phyloP scores from a whole-genome alignment of 1,139 yeast genomes.

The Wickerhamiella infanticola region DNA sequence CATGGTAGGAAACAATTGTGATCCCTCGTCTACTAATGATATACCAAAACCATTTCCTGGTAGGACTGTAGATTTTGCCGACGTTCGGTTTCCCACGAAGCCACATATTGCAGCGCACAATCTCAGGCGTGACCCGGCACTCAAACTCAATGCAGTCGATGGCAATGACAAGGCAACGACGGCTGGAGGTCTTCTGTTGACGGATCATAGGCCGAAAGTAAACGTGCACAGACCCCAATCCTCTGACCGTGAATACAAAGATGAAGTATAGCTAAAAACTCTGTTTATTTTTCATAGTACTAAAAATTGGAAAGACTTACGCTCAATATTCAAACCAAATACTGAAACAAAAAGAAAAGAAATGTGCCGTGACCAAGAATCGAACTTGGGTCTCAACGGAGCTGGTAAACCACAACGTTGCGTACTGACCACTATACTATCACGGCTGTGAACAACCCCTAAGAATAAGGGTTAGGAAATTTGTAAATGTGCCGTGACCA shows the following conservation, averaged over 20 bases:
- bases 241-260: not conserved
- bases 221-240: not conserved
- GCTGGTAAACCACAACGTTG: slow-evolving; percentile 23
- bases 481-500: slow-evolving; percentile 19
- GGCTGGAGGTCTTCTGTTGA: not conserved
- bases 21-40: no score
- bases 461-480: not conserved
- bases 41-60: not conserved
- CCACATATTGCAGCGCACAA: not conserved
- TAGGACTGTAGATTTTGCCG: not conserved
- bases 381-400: slow-evolving; percentile 29
- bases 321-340: not conserved
- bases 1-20: no score
- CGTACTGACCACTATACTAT: slow-evolving; percentile 23
- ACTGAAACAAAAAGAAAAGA: not conserved
- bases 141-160: not conserved
- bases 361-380: slow-evolving; percentile 23
- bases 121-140: not conserved
- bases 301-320: not conserved
- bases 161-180: not conserved
- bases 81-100: not conserved
- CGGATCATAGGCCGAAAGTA: not conserved
- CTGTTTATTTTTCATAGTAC: not conserved
- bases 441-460: slow-evolving; percentile 14
- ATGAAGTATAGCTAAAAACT: not conserved